Evolutionary conservation across 176 grass and related monocot genomes (phyloP).

Genomic region (Hsuehochloa calcarea): DNA sequence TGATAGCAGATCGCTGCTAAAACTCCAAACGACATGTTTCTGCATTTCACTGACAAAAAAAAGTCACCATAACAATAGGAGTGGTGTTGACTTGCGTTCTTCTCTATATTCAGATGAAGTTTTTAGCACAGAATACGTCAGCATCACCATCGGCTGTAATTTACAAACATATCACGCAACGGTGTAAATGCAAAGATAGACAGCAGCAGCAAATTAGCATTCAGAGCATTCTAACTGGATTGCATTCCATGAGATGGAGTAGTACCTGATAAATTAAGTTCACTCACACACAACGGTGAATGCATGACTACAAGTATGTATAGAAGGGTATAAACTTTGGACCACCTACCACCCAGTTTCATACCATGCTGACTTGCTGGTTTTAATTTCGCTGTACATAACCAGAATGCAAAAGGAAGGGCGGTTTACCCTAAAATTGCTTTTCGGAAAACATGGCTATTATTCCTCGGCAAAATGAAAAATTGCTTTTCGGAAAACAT

Average conservation of each 20-base stretch:
- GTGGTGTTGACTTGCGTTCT: neutral
- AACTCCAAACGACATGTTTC: neutral
- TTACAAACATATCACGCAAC: neutral
- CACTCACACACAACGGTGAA: neutral
- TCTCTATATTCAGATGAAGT: too few species aligned
- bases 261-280: neutral
- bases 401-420: neutral
- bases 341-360: neutral
- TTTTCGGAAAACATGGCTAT: too few species aligned
- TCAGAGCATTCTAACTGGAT: conserved; percentile 9
- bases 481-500: too few species aligned
- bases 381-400: conserved; percentile 14
- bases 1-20: neutral
- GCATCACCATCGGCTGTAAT: neutral
- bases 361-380: neutral
- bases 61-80: too few species aligned
- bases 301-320: neutral
- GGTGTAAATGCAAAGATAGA: neutral
- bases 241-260: neutral
- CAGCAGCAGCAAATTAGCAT: neutral
- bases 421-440: too few species aligned
- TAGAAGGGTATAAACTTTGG: neutral
- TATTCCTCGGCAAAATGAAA: too few species aligned
- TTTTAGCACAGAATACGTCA: neutral
- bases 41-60: neutral